These are phyloP conservation scores for Ophiostoma australiae DNA, from an alignment of 2,329 filamentous ascomycete species.

Conservation along the genomic window DNA sequence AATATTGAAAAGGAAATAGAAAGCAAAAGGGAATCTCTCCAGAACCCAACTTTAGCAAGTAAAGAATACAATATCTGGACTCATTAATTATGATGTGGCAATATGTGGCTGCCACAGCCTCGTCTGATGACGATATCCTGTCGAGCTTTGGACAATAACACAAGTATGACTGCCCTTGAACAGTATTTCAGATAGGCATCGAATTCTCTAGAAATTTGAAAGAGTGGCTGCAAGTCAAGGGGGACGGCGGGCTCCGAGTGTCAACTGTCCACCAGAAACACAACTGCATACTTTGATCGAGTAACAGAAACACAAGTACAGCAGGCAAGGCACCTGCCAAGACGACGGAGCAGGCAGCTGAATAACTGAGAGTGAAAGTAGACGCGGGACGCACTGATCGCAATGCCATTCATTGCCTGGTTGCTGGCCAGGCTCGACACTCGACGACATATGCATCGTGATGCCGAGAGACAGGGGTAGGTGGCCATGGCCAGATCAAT, in stretches of 20 bases:
- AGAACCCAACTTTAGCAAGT: no score
- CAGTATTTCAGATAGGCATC: no score
- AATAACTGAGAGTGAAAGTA: not conserved
- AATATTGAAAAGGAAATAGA: no score
- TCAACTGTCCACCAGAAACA: not conserved
- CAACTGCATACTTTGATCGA: not conserved
- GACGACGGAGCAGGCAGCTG: not conserved
- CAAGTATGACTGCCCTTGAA: no score
- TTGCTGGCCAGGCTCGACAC: not conserved
- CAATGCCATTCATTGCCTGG: no score
- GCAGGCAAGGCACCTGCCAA: not conserved
- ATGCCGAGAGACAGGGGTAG: not conserved
- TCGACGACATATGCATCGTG: not conserved
- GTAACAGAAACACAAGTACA: not conserved
- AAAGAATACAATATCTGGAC: not conserved
- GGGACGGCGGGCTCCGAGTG: not conserved
- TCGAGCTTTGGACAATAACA: not conserved
- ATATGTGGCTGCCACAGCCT: slow-evolving; percentile 1
- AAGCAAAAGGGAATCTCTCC: no score
- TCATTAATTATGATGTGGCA: not conserved
- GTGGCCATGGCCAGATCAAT: not conserved
- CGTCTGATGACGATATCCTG: not conserved
- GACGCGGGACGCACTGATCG: no score
- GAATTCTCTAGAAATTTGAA: no score
- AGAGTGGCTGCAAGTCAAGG: no score